Evolutionary conservation across 1,139 yeast genomes (phyloP), one percentile per base, ranked within the genome.

Genomic region (Sugiyamaella xylanicola): DNA sequence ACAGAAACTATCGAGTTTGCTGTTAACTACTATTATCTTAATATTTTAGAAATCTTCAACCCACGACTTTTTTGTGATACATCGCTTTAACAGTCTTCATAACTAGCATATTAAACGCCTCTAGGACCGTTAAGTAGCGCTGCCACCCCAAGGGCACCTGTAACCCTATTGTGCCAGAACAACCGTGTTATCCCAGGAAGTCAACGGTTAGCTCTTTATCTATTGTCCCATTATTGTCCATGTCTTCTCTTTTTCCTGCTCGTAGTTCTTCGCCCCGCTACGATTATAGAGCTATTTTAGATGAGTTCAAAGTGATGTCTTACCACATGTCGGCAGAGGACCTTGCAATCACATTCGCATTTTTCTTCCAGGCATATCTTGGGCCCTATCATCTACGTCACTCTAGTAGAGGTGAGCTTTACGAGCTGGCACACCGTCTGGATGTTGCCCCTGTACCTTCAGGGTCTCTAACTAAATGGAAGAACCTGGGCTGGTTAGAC

Each of bases 381-480:
- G 57, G 57, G 1, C 54, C 57, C n/a, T 54, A 54, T 39, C 43
- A 42, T 8, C 25, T 29, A 9, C 51, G 54, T 17, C 49, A 22
- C 9, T 40, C 46, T 13, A 16, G 36, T 13, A 45, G 57, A 8
- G 32, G 36, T 11, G 57, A 54, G 44, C 50, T 54, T 11, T 49
- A 50, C 42, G 54, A 54, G 4, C 25, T 35, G 17, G 57, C 57
- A 4, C 54, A 47, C 20, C 39, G 51, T n/a, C 41, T 44, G 17
- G 48, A 45, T 7, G 51, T 50, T 3, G 57, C 57, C 13, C 57
- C 57, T 3, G 54, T 50, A 15, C 57, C 57, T 2, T 43, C 51
- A 13, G 53, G 45, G 17, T 50, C 57, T 3, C 36, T 54, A 9
- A 54, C 57, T 21, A 54, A 48, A n/a, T 54, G 57, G 57, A 53